Evolutionary conservation across 129 eudicot genomes (phyloP), one percentile per base, ranked within the genome.

Genomic region (Centella asiatica): DNA sequence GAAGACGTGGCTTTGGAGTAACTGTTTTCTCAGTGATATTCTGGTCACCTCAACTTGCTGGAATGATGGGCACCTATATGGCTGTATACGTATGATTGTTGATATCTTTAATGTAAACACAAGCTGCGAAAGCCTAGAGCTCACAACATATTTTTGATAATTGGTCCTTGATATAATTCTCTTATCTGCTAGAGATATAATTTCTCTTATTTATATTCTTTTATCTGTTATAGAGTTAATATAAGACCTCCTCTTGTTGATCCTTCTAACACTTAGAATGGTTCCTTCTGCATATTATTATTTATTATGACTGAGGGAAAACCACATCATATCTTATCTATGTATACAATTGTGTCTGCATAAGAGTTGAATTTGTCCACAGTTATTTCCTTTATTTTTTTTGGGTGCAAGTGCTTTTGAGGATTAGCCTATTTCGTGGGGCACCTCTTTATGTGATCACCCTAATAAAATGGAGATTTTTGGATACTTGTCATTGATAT

Each of bases 401-500:
- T 55, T 54, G 39, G 24, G 9, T 10, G 52, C 34, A 31, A 33
- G 39, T 18, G 8, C 7, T 69, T 45, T 37, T 32, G 25, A 1
- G 9, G 31, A 32, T n/a, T 22, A 29, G n/a, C 42, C 44, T 70
- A 33, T 49, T 51, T 40, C 45, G 22, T 2, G 33, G 6, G 6
- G 76, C 17, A 18, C 50, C 33, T 64, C 39, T 56, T 31, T 32
- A 33, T 52, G 19, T 20, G 32, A 11, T 9, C 14, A 25, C 45
- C 19, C 61, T 57, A 18, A 57, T 8, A 65, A 58, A 42, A 57
- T 65, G 36, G 22, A 24, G 44, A 52, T 47, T 36, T 55, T 66
- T 49, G 44, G 31, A 57, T 66, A 48, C 53, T 63, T 67, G 69
- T 39, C 57, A 69, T 33, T 66, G 67, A 62, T 74, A 47, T 57